Evolutionary conservation across 257 asterid species (phyloP), one percentile per base, ranked within the genome.

Genomic region (Gardenia jasminoides): DNA sequence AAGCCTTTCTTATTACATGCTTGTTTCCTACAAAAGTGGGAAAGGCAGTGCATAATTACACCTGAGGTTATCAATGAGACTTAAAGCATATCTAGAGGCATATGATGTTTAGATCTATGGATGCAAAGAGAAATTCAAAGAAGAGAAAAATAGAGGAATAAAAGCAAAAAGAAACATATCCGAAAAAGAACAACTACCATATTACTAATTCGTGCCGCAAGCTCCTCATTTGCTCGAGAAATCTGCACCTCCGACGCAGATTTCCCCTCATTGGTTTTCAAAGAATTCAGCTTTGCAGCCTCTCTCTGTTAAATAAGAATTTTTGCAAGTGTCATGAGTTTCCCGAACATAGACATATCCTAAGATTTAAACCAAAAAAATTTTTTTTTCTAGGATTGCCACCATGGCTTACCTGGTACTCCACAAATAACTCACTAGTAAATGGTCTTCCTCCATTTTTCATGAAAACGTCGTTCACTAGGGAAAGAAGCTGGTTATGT

Each of bases 381-480:
- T 2, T 36, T 31, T 64, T n/a, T n/a, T n/a, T n/a, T n/a, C 22
- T 3, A 10, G 50, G 15, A 33, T 67, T 52, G 8, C 10, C 26
- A 17, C 74, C 78, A 76, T 67, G 30, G 73, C 76, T 50, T 36
- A 81, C 94, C 91, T 85, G 87, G 82, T 86, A 39, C 70, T 87
- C 88, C 58, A 62, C 67, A 72, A 91, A 91, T 2, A 90, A 64
- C 81, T 90, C 90, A 67, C 91, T 82, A 1, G 91, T 85, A 72
- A 86, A 92, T 6, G 98, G 93, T 65, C 71, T 83, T 62, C 97
- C 93, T 65, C 81, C 90, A 84, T 89, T 94, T 54, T 67, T 79
- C 6, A 80, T 74, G 0, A 92, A 83, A 54, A 92, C 96, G 16
- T 56, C 78, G 50, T 90, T 77, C 10, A 94, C 93, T 75, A 91